Evolutionary conservation across 2,329 filamentous ascomycete genomes (phyloP), one percentile per base, ranked within the genome.

Genomic region (Claviceps citrina): DNA sequence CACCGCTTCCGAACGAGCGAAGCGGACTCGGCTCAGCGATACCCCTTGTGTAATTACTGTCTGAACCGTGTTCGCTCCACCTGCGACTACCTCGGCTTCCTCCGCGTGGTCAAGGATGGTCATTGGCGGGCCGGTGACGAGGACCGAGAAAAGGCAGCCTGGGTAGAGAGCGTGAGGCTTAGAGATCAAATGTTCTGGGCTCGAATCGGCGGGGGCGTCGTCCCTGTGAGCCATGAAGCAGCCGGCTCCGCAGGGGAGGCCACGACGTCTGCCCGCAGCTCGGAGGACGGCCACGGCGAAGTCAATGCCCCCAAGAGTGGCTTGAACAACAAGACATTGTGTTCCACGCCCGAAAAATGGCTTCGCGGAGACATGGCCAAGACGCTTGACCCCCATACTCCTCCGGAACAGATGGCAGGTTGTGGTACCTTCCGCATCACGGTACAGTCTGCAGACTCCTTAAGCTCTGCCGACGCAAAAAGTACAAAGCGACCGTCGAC

Each of bases 111-210:
- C 43, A 84, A 89, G 49, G 89, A 95, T 51, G 91, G 91, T 2
- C 82, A 94, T 52, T 91, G 91, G 78, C 77, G 84, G 38, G 79
- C 81, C 10, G 83, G 87, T 35, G 83, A 82, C 42, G 75, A 81
- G 30, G 84, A 91, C 37, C 83, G 86, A 26, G 84, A 93, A 60
- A 84, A 82, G 54, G 75, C 77, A 22, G 85, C 86, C 0, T 98
- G 91, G 91, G 89, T 96, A 55, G 91, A 98, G 64, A 85, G 85
- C 42, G 82, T 95, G 9, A 76, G 81, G 24, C 62, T 96, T 36
- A 72, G 91, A 38, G 91, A 98, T 58, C 79, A 89, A 50, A 94
- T 98, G 82, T 98, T 98, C 57, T 98, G 91, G 91, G 77, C 84
- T 38, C 75, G 91, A 41, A 76, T 98, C 39, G 89, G 89, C 20